phyloP scores from a whole-genome alignment of 106 monocot species.

The Acanthochlamys bracteata region DNA sequence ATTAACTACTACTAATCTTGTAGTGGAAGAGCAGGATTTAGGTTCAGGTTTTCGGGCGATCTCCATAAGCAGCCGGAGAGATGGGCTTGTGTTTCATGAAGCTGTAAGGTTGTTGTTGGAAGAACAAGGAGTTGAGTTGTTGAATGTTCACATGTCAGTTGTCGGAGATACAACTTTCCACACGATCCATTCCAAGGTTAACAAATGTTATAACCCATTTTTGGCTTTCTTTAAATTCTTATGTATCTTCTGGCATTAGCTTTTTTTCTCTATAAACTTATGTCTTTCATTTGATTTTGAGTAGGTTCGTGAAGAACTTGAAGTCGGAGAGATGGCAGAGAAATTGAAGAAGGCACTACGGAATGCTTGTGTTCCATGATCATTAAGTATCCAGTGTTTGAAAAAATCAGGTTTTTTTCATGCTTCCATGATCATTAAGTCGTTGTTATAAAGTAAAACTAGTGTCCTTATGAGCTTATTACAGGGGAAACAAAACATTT shows the following conservation, averaged over 20 bases:
- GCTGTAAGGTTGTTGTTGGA: conserved; percentile 15
- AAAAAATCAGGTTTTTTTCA: too few relatives aligned
- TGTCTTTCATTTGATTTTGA: too few relatives aligned
- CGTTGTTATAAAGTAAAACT: too few relatives aligned
- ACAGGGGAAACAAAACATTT: too few relatives aligned
- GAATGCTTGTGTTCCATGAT: too few relatives aligned
- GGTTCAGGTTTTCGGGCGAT: conserved; percentile 13
- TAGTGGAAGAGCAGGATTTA: conserved; percentile 21
- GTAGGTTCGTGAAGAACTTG: not conserved
- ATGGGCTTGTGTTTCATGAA: conserved; percentile 12
- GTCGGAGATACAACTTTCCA: conserved; percentile 16
- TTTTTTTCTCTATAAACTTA: too few relatives aligned
- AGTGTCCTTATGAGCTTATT: too few relatives aligned
- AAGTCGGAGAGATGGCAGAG: not conserved
- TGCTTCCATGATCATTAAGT: too few relatives aligned
- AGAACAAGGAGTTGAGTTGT: conserved; percentile 24
- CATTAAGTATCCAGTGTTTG: too few relatives aligned
- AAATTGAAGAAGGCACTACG: not conserved
- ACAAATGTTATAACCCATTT: not conserved
- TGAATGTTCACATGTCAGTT: conserved; percentile 19
- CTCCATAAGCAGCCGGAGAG: conserved; percentile 3
- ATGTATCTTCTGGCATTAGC: not conserved
- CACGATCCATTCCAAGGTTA: conserved; percentile 26
- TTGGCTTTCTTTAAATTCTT: not conserved
- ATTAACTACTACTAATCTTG: not conserved